phyloP scores from a whole-genome alignment of 352 stramenopile genomes.

The Phytopythium mirpurense region DNA sequence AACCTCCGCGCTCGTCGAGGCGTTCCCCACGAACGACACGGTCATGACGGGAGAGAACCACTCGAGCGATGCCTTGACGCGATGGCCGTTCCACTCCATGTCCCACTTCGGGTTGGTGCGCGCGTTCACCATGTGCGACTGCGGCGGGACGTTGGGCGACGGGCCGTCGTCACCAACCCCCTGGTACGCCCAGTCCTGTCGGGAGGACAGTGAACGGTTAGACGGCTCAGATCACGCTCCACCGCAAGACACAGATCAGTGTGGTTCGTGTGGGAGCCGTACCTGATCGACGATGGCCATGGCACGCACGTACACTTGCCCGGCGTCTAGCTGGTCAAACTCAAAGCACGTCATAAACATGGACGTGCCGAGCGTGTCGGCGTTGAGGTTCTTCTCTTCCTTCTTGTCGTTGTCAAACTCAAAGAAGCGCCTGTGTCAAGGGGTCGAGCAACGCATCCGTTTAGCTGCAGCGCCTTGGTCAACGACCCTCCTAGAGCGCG shows the following conservation, averaged over 20 bases:
- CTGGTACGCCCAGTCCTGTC: constrained; percentile 58
- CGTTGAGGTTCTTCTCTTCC: constrained; percentile 24
- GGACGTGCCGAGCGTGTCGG: constrained; percentile 56
- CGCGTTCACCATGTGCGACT: constrained; percentile 82
- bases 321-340: constrained; percentile 20
- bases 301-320: constrained; percentile 56
- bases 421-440: constrained; percentile 41
- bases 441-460: background rate
- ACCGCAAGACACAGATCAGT: too few species aligned
- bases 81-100: constrained; percentile 61
- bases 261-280: too few species aligned
- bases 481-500: too few species aligned
- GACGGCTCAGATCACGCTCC: too few species aligned
- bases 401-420: constrained; percentile 35
- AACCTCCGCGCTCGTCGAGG: background rate
- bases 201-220: too few species aligned
- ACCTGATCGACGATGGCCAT: constrained; percentile 73
- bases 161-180: constrained; percentile 37
- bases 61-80: constrained; percentile 44
- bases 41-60: constrained; percentile 61
- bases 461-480: too few species aligned
- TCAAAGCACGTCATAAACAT: constrained; percentile 66
- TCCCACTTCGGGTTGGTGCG: constrained; percentile 65
- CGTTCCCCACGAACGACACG: constrained; percentile 10
- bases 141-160: constrained; percentile 58